Base-by-base conservation (phyloP, 805 yeast species). In the Candida namnaoensis region DNA sequence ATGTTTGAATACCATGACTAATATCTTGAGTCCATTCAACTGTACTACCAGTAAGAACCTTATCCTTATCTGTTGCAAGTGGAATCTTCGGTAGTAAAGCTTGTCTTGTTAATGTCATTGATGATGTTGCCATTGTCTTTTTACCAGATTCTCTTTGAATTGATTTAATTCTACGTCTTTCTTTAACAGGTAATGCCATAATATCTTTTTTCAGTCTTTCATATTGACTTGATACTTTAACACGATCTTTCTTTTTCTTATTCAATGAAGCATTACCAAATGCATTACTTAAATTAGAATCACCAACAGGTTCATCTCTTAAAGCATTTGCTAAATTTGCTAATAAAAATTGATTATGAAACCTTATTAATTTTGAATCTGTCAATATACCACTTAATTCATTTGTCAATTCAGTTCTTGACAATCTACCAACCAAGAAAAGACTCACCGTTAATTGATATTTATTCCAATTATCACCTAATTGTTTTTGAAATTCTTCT, bases 21-120 rank as follows among this genome's bases (percentile, higher is more conserved):
- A 93, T 86, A 56, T 93, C 98, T 59, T 90, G 96, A 23, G 95
- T 87, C 91, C 96, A 88, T 50, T 82, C 82, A 28, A 80, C 73
- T 32, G 86, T 73, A 49, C 75, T 76, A 41, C 58, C 57, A 13
- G 48, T 45, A 4, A 46, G 30, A 15, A 32, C 33, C 34, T 47
- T 51, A n/a, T 52, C 60, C 38, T 62, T 61, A 36, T 60, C 65
- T 34, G 40, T 53, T 9, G 75, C 79, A 56, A 81, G 78, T 4
- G 99, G 99, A 23, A 91, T 80, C 52, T 84, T 85, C 1, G 98
- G 97, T 34, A 66, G 51, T 35, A 54, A 52, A 25, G 62, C 51
- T 33, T 83, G 82, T 57, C 91, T 69, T 1, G 87, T 80, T 53
- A 80, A 71, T 1, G 86, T 74, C 41, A 82, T 74, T 1, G 78